Evolutionary conservation across 129 eudicot species (phyloP).

Genomic region (Ambrosia artemisiifolia): DNA sequence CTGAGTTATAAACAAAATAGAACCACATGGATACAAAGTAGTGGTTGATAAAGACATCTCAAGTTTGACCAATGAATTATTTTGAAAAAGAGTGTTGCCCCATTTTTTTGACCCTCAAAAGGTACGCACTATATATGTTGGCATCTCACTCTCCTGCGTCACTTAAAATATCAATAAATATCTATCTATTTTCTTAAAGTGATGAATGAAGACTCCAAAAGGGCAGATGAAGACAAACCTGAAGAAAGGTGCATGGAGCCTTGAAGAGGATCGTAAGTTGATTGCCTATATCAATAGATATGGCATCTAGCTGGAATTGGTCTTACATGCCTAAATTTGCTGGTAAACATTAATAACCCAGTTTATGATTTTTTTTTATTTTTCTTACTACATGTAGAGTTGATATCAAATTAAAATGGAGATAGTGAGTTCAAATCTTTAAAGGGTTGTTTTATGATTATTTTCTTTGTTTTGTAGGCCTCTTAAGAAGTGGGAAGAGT

Average conservation of each 20-base stretch:
- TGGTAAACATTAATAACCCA: slow-evolving; percentile 10
- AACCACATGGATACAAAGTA: no score
- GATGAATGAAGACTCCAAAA: slow-evolving; percentile 20
- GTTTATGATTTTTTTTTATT: not conserved
- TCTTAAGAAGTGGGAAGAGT: slow-evolving; percentile 39
- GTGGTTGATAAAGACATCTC: no score
- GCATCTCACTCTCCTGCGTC: slow-evolving; percentile 3
- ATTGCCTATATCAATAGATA: slow-evolving; percentile 19
- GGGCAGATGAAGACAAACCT: slow-evolving; percentile 9
- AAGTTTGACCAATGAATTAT: no score
- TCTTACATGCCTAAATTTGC: slow-evolving; percentile 28
- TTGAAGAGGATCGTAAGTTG: slow-evolving; percentile 32
- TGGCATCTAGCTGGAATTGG: slow-evolving; percentile 34
- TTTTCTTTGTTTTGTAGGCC: slow-evolving; percentile 13
- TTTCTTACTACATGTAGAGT: not conserved
- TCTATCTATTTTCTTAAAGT: not conserved
- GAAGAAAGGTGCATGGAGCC: slow-evolving; percentile 33
- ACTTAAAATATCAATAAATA: not conserved
- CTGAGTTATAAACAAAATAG: no score
- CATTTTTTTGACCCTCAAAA: not conserved
- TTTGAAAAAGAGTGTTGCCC: no score
- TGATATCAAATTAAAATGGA: not conserved
- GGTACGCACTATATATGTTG: not conserved
- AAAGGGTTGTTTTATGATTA: not conserved
- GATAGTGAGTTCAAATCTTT: no score